These are phyloP conservation scores for Rasamsonia emersonii DNA, from an alignment of 2,329 filamentous ascomycete species.

Conservation along the genomic window DNA sequence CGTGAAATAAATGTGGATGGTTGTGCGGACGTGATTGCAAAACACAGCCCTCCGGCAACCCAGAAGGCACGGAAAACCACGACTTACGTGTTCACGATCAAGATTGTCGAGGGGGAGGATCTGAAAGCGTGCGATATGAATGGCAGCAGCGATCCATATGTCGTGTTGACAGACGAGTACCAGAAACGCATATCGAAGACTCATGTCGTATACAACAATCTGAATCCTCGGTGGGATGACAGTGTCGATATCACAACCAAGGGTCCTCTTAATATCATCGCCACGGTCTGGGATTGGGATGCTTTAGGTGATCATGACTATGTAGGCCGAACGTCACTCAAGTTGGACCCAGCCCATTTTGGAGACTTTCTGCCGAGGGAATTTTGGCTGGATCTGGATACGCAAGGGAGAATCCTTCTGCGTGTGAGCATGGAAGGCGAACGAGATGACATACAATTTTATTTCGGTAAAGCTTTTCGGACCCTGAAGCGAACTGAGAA, in stretches of 20 bases:
- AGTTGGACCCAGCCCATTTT: slow-evolving; percentile 96
- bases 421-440: slow-evolving; percentile 98
- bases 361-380: slow-evolving; percentile 91
- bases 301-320: slow-evolving; percentile 96
- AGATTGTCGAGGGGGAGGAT: slow-evolving; percentile 96
- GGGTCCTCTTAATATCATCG: slow-evolving; percentile 85
- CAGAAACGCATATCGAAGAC: slow-evolving; percentile 95
- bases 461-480: slow-evolving; percentile 94
- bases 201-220: slow-evolving; percentile 76
- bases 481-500: slow-evolving; percentile 91
- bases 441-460: slow-evolving; percentile 95
- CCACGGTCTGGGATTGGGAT: slow-evolving; percentile 98
- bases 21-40: slow-evolving; percentile 73
- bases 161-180: slow-evolving; percentile 93
- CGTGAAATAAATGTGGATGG: slow-evolving; percentile 83
- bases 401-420: slow-evolving; percentile 79
- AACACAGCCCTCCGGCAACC: slow-evolving; percentile 62
- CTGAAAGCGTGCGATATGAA: slow-evolving; percentile 96
- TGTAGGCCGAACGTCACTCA: slow-evolving; percentile 90
- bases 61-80: slow-evolving; percentile 60
- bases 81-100: slow-evolving; percentile 97
- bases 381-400: slow-evolving; percentile 96
- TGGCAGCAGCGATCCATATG: slow-evolving; percentile 90
- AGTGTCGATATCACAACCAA: slow-evolving; percentile 91
- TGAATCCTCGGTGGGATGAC: slow-evolving; percentile 96